These are phyloP conservation scores for Bryum argenteum DNA, from an alignment of 225 moss, liverwort and hornwort species.

Conservation along the genomic window DNA sequence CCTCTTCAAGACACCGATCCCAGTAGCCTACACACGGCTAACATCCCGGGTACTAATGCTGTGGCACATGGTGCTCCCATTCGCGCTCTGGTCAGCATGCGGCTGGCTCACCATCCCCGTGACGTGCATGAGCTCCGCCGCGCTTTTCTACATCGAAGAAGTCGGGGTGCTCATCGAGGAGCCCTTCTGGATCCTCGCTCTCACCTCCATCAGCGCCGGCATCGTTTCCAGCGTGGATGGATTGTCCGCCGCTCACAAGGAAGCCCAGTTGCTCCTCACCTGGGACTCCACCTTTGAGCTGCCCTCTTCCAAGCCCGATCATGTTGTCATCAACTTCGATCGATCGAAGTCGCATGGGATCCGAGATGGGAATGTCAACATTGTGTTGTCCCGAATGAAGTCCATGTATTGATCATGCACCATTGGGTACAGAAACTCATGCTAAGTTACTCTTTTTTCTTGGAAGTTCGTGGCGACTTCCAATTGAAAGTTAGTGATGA, in stretches of 20 bases:
- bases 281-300: background rate
- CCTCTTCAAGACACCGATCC: slow-evolving; percentile 42
- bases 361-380: background rate
- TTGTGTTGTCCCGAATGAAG: slow-evolving; percentile 30
- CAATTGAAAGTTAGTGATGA: too few species aligned
- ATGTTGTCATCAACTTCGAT: slow-evolving; percentile 33
- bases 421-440: too few species aligned
- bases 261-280: background rate
- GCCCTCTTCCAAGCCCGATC: background rate
- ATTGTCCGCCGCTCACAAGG: slow-evolving; percentile 30
- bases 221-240: slow-evolving; percentile 24
- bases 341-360: background rate
- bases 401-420: slow-evolving; percentile 11
- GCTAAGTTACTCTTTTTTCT: background rate
- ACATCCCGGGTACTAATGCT: slow-evolving; percentile 68
- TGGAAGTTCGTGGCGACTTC: too few species aligned
- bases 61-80: slow-evolving; percentile 72
- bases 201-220: slow-evolving; percentile 21
- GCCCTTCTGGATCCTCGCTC: slow-evolving; percentile 48
- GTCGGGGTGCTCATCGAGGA: slow-evolving; percentile 57
- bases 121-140: slow-evolving; percentile 40
- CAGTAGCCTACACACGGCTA: slow-evolving; percentile 64
- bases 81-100: slow-evolving; percentile 67
- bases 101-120: slow-evolving; percentile 66
- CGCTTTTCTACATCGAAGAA: slow-evolving; percentile 40